A percentile compares a stretch with the other conserved stretches of the same genome.
phyloP scores from a whole-genome alignment of 768 basidiomycete species.

The Boletus vermiculosoides region DNA sequence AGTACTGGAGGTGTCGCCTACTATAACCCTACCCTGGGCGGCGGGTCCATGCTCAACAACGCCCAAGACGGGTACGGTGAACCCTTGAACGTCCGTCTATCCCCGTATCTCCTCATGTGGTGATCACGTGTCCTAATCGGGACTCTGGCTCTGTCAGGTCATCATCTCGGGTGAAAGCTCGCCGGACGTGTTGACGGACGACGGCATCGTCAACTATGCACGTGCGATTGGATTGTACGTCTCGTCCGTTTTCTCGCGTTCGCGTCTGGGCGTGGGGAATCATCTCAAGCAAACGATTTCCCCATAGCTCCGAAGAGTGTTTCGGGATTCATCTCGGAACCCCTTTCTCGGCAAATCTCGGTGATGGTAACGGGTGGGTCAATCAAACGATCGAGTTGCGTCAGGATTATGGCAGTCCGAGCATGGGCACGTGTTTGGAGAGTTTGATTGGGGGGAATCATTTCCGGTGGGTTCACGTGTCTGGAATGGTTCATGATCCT shows the following conservation, averaged over 20 bases:
- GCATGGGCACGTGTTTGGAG: slow-evolving; percentile 46
- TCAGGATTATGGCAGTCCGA: slow-evolving; percentile 38
- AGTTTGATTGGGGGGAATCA: slow-evolving; percentile 47
- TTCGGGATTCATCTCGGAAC: slow-evolving; percentile 36
- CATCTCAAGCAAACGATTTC: not conserved
- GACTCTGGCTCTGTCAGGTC: slow-evolving; percentile 35
- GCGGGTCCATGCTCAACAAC: slow-evolving; percentile 45
- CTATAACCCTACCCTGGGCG: slow-evolving; percentile 34
- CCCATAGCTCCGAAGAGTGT: slow-evolving; percentile 41
- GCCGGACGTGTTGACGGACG: slow-evolving; percentile 51
- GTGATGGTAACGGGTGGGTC: slow-evolving; percentile 45
- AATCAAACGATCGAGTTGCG: slow-evolving; percentile 46
- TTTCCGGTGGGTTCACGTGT: slow-evolving; percentile 36
- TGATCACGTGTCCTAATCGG: not conserved
- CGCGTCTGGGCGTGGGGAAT: not conserved
- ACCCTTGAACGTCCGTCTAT: slow-evolving; percentile 41
- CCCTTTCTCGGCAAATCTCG: slow-evolving; percentile 44
- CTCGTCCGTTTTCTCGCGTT: no score
- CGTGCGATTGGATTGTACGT: slow-evolving; percentile 62
- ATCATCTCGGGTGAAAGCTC: slow-evolving; percentile 69
- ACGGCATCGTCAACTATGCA: slow-evolving; percentile 59
- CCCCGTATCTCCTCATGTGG: not conserved
- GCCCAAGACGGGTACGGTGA: slow-evolving; percentile 40
- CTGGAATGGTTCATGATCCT: no score
- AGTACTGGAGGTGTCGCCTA: slow-evolving; percentile 24